phyloP scores from a whole-genome alignment of 1,284 basidiomycete genomes.

The Hemileia vastatrix region DNA sequence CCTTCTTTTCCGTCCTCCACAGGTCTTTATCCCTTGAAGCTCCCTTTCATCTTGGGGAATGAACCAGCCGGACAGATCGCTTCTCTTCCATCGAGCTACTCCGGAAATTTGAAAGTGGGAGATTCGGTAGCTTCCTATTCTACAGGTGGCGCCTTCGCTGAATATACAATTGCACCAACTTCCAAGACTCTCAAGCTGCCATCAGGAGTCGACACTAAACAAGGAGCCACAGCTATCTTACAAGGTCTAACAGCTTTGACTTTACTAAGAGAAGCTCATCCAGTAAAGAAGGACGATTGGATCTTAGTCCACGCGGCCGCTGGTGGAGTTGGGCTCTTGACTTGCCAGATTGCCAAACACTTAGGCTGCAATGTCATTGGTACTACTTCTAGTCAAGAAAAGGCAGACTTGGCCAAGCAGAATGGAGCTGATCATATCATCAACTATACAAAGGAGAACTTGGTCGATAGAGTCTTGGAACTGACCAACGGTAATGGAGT shows the following conservation, averaged over 20 bases:
- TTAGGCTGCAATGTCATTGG: slow-evolving; percentile 81
- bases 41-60: slow-evolving; percentile 67
- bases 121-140: slow-evolving; percentile 50
- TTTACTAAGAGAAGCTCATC: slow-evolving; percentile 71
- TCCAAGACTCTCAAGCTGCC: slow-evolving; percentile 54
- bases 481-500: slow-evolving; percentile 74
- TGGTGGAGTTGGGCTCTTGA: slow-evolving; percentile 55
- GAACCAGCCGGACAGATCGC: slow-evolving; percentile 70
- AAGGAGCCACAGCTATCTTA: slow-evolving; percentile 59
- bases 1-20: slow-evolving; percentile 39
- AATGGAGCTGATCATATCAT: slow-evolving; percentile 82
- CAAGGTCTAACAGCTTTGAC: slow-evolving; percentile 74
- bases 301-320: slow-evolving; percentile 72
- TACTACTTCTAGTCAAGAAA: slow-evolving; percentile 76
- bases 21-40: slow-evolving; percentile 50
- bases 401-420: slow-evolving; percentile 68
- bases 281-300: slow-evolving; percentile 56
- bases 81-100: slow-evolving; percentile 51
- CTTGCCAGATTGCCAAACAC: slow-evolving; percentile 50
- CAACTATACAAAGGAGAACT: slow-evolving; percentile 62
- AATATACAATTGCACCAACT: slow-evolving; percentile 64
- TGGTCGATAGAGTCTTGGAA: slow-evolving; percentile 50
- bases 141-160: slow-evolving; percentile 57
- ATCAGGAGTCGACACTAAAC: slow-evolving; percentile 52
- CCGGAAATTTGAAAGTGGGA: slow-evolving; percentile 34